Evolutionary conservation across 257 asterid species (phyloP).

Genomic region (Lycium ferocissimum): DNA sequence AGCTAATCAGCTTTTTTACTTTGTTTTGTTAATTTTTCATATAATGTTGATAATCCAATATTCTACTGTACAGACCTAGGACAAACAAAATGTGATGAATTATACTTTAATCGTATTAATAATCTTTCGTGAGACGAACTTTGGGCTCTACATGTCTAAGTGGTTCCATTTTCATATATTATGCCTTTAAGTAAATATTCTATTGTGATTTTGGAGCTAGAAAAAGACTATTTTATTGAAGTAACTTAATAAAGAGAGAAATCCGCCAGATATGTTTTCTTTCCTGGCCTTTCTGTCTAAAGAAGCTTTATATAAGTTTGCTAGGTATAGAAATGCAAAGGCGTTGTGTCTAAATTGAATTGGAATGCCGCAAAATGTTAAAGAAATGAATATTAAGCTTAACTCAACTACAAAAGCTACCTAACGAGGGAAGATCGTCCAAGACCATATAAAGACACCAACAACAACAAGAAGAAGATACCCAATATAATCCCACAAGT

Average conservation of each 20-base stretch:
- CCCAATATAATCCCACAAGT: too few relatives aligned
- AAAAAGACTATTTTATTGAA: not conserved
- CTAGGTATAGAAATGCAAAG: not conserved
- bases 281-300: not conserved
- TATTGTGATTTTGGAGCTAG: not conserved
- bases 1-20: not conserved
- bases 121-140: not conserved
- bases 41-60: not conserved
- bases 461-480: too few relatives aligned
- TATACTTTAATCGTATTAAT: not conserved
- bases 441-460: too few relatives aligned
- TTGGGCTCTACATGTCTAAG: not conserved
- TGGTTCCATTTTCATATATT: not conserved
- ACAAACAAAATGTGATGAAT: constrained; percentile 9
- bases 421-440: too few relatives aligned
- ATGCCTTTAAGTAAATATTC: not conserved
- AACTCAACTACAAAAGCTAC: too few relatives aligned
- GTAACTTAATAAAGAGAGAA: not conserved
- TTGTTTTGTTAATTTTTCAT: too few relatives aligned
- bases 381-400: too few relatives aligned
- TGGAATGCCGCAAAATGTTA: too few relatives aligned
- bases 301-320: not conserved
- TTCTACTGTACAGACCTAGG: not conserved
- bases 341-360: too few relatives aligned
- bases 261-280: too few relatives aligned